Percentiles rank a stretch among this genome's conserved stretches.
phyloP scores from a whole-genome alignment of 169 alveolate species.

The Cryptosporidium andersoni region DNA sequence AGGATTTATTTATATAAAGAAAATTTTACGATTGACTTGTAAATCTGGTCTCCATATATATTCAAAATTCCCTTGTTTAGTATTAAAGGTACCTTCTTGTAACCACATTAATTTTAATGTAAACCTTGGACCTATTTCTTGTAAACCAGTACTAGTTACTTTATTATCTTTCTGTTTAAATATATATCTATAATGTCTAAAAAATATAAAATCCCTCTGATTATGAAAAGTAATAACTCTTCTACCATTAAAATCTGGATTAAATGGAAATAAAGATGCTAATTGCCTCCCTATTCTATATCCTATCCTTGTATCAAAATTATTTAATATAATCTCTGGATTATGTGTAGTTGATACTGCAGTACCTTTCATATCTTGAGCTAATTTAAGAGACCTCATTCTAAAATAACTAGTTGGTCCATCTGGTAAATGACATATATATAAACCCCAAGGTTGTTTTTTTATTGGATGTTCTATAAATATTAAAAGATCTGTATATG shows the following conservation, averaged over 20 bases:
- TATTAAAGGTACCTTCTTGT: slow-evolving; percentile 89
- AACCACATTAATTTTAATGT: slow-evolving; percentile 93
- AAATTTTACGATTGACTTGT: slow-evolving; percentile 90
- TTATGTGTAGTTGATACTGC: slow-evolving; percentile 88
- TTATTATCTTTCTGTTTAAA: slow-evolving; percentile 71
- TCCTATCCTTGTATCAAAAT: slow-evolving; percentile 96
- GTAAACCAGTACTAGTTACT: slow-evolving; percentile 78
- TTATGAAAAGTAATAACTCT: slow-evolving; percentile 97
- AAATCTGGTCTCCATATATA: slow-evolving; percentile 91
- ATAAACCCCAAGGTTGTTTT: slow-evolving; percentile 87
- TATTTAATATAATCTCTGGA: slow-evolving; percentile 96
- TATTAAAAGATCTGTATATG: slow-evolving; percentile 87
- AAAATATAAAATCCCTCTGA: slow-evolving; percentile 98
- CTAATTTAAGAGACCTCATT: slow-evolving; percentile 84
- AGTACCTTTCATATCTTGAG: slow-evolving; percentile 86
- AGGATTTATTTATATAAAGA: slow-evolving; percentile 77
- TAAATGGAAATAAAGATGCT: slow-evolving; percentile 94
- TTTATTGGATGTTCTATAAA: slow-evolving; percentile 84
- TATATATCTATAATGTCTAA: slow-evolving; percentile 96
- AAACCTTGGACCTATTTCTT: slow-evolving; percentile 99
- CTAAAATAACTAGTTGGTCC: slow-evolving; percentile 94
- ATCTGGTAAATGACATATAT: slow-evolving; percentile 88
- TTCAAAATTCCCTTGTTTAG: slow-evolving; percentile 86
- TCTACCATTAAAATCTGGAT: slow-evolving; percentile 95
- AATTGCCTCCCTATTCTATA: slow-evolving; percentile 96